These are phyloP conservation scores for Cryphonectria carpinicola DNA, from an alignment of 2,329 filamentous ascomycete genomes.

Conservation along the genomic window DNA sequence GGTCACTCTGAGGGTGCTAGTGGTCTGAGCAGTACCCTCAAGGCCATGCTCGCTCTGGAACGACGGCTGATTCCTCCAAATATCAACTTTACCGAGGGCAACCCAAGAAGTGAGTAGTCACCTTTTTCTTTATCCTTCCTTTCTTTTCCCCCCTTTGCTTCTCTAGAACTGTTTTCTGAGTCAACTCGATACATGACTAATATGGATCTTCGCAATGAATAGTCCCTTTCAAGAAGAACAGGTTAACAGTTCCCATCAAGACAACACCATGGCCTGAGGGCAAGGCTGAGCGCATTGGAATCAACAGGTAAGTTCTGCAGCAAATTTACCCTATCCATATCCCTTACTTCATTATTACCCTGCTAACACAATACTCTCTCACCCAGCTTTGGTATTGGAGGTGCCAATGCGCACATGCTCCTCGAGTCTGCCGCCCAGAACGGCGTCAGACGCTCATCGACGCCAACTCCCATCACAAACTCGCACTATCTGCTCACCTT, in stretches of 20 bases:
- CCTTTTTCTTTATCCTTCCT: neutral
- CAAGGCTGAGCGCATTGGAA: constrained; percentile 33
- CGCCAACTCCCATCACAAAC: neutral
- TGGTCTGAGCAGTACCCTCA: constrained; percentile 48
- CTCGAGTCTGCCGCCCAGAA: constrained; percentile 5
- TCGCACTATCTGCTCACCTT: constrained; percentile 14
- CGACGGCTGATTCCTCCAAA: constrained; percentile 44
- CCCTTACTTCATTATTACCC: neutral
- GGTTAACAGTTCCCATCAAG: constrained; percentile 38
- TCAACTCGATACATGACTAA: neutral
- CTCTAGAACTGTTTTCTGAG: too few species aligned
- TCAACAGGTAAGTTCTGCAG: constrained; percentile 32
- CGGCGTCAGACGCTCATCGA: neutral
- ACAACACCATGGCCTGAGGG: constrained; percentile 38
- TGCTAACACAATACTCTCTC: neutral
- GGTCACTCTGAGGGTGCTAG: constrained; percentile 51
- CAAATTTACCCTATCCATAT: neutral
- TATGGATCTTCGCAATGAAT: neutral
- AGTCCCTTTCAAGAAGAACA: constrained; percentile 34
- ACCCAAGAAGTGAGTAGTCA: constrained; percentile 33
- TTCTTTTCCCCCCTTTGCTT: too few species aligned
- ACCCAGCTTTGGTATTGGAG: constrained; percentile 41
- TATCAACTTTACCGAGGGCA: constrained; percentile 41
- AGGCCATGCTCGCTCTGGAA: constrained; percentile 47
- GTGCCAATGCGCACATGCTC: constrained; percentile 41